These are phyloP conservation scores for Scytalidium lignicola DNA, from an alignment of 2,329 filamentous ascomycete genomes.

Conservation along the genomic window DNA sequence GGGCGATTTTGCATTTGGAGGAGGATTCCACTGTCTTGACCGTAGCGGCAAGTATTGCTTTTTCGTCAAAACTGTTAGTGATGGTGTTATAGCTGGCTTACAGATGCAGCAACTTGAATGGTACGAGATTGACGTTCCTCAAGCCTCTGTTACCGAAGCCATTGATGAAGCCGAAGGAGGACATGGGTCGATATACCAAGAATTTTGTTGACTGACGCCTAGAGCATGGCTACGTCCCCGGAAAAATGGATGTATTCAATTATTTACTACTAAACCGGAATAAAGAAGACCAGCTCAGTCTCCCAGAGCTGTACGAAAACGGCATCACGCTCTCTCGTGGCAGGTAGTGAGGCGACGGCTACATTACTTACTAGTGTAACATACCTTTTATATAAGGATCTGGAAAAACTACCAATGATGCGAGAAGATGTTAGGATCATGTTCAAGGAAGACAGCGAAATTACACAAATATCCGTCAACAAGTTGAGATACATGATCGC, in stretches of 20 bases:
- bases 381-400: conserved; percentile 5
- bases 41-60: not conserved
- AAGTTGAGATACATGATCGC: conserved; percentile 26
- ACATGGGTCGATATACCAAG: not conserved
- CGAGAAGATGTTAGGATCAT: conserved; percentile 3
- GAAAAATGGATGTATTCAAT: not conserved
- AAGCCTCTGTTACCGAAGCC: not conserved
- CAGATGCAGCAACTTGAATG: not conserved
- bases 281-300: not conserved
- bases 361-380: conserved; percentile 3
- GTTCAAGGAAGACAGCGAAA: conserved; percentile 3
- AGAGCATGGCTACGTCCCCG: not conserved
- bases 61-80: not conserved
- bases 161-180: not conserved
- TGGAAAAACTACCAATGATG: conserved; percentile 2
- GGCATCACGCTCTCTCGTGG: conserved; percentile 6
- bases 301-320: not conserved
- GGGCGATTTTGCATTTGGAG: conserved; percentile 39
- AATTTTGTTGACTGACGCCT: not conserved
- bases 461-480: not conserved
- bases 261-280: not conserved
- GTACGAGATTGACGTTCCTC: not conserved
- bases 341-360: conserved; percentile 8
- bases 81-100: not conserved
- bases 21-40: conserved; percentile 31